Base-by-base conservation (phyloP, 2,329 filamentous ascomycete genomes). In the Stachybotrys chartarum region DNA sequence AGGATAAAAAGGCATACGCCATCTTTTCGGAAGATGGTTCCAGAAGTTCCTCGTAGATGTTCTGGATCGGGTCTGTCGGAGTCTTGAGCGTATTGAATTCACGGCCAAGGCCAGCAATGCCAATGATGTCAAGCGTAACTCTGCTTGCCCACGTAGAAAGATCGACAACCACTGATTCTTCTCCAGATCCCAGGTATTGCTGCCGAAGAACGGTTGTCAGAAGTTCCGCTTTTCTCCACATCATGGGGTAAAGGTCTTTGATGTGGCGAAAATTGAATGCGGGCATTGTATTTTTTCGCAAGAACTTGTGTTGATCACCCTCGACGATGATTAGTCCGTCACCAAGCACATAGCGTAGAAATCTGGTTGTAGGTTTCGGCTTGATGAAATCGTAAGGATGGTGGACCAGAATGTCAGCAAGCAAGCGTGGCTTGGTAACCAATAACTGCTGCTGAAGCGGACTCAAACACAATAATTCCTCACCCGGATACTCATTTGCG, bases 221-320 rank as follows among this genome's bases (percentile, higher is more conserved):
- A 1, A 61, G 55, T 16, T 64, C 60, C 0, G 66, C 67, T 55
- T 88, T 90, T 1, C 68, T 64, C 85, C 86, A 90, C 69, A 90
- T 89, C 54, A 85, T 76, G 0, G 85, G 84, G 57, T 89, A 88
- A 1, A 90, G 68, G 47, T 87, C 77, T 59, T 87, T 89, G 65
- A 90, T 79, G 58, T 88, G 84, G 4, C 86, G 79, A 61, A 84
- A 87, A 48, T 78, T 75, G 64, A 90, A 90, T 0, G 85, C 84
- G 1, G 85, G 86, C 65, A 80, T 80, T 10, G 87, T 76, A 52
- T 84, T 82, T 66, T 86, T 89, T n/a, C 86, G 77, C 62, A 84
- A 75, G 61, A 83, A 79, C 70, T 85, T 89, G 66, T 90, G 87
- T 58, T 85, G 82, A 35, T 88, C 84, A 2, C 87, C 87, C 67